Conservation (phyloP, 1,139 yeast species). For the Suhomyces coccinellae region DNA sequence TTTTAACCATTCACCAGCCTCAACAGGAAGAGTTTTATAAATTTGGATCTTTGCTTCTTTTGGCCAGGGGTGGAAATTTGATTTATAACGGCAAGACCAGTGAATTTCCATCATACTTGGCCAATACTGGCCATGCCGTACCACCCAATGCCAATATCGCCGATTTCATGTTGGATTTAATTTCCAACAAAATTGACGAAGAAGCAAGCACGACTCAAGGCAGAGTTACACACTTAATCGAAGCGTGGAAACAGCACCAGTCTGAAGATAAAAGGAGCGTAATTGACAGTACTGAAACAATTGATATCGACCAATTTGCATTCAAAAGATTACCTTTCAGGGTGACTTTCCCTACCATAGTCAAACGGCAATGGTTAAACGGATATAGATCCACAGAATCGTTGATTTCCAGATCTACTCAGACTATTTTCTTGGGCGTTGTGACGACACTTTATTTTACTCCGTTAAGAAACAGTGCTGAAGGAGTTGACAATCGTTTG, state of each 20-base stretch:
- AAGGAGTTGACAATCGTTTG: conserved; percentile 24
- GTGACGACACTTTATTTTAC: conserved; percentile 25
- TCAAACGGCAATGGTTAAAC: conserved; percentile 19
- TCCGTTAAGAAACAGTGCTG: conserved; percentile 20
- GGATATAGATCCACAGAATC: conserved; percentile 22
- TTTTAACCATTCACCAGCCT: conserved; percentile 30
- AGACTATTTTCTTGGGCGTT: conserved; percentile 21
- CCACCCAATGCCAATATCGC: conserved; percentile 20
- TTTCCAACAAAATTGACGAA: conserved; percentile 17
- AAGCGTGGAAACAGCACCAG: conserved; percentile 13
- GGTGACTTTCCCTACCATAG: conserved; percentile 18
- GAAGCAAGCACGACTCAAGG: conserved; percentile 11
- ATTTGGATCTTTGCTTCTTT: conserved; percentile 23
- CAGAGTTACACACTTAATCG: conserved; percentile 17
- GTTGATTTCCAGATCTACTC: conserved; percentile 22
- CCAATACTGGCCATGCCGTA: conserved; percentile 14
- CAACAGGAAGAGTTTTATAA: conserved; percentile 21
- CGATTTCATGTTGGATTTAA: conserved; percentile 22
- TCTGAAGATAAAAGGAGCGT: too few species aligned
- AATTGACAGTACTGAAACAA: not conserved
- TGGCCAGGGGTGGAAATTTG: conserved; percentile 26
- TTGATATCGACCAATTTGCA: conserved; percentile 14
- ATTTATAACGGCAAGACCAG: conserved; percentile 21
- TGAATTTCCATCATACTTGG: conserved; percentile 15
- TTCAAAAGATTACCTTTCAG: conserved; percentile 23